These are phyloP conservation scores for Boletus semigastroideus DNA, from an alignment of 1,284 basidiomycete genomes.

Conservation along the genomic window DNA sequence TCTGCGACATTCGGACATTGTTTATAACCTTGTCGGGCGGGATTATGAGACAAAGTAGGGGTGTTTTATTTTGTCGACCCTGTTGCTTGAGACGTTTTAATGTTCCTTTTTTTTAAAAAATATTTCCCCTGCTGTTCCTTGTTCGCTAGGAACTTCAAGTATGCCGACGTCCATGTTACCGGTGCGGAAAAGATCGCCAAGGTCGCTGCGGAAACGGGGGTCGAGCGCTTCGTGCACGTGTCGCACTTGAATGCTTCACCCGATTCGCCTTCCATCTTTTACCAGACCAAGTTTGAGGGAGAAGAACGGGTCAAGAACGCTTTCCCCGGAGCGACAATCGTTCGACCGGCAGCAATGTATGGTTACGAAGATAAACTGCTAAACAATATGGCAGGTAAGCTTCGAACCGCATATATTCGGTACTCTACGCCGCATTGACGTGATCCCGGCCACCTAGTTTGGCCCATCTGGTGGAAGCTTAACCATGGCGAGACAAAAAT, in stretches of 20 bases:
- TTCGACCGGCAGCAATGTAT: conserved; percentile 84
- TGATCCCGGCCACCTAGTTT: conserved; percentile 49
- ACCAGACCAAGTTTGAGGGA: conserved; percentile 88
- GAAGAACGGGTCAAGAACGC: conserved; percentile 85
- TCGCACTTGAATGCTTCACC: conserved; percentile 92
- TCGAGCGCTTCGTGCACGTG: conserved; percentile 89
- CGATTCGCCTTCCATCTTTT: conserved; percentile 81
- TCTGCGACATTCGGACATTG: conserved; percentile 93
- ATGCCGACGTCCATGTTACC: conserved; percentile 73
- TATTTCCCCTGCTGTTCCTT: background rate
- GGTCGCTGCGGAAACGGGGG: conserved; percentile 75
- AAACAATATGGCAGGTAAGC: conserved; percentile 87
- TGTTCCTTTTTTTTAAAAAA: conserved; percentile 7
- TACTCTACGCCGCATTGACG: conserved; percentile 12
- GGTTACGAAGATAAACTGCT: conserved; percentile 95
- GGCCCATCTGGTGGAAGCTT: conserved; percentile 94
- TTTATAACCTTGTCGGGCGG: conserved; percentile 35
- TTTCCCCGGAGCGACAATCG: conserved; percentile 89
- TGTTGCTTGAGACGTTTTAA: conserved; percentile 11
- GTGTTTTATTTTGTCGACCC: conserved; percentile 8
- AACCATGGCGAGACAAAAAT: conserved; percentile 87
- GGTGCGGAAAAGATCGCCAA: conserved; percentile 83
- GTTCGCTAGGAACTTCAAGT: conserved; percentile 77
- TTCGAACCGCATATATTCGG: conserved; percentile 19
- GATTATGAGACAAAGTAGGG: conserved; percentile 75